phyloP scores from a whole-genome alignment of 2,329 filamentous ascomycete genomes.

The Microcyclospora tardicrescens region DNA sequence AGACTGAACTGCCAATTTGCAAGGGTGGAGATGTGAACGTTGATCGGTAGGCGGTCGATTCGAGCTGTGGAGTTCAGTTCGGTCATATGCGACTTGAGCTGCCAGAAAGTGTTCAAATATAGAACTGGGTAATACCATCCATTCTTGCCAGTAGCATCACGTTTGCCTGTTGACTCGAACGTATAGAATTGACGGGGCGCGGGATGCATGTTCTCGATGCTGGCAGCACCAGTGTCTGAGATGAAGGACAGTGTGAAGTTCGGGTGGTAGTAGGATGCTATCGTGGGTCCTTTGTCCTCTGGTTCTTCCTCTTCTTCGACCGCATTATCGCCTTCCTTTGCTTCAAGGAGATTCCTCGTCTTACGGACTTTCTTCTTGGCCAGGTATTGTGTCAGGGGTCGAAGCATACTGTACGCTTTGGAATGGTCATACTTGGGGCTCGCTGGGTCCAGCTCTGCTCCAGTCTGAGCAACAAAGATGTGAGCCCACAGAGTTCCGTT shows the following conservation, averaged over 20 bases:
- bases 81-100: conserved; percentile 81
- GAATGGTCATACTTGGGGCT: conserved; percentile 57
- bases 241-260: conserved; percentile 86
- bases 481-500: conserved; percentile 94
- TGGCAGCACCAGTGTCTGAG: conserved; percentile 60
- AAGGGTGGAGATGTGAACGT: conserved; percentile 71
- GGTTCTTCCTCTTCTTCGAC: conserved; percentile 27
- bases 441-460: conserved; percentile 62
- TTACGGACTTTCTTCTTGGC: conserved; percentile 83
- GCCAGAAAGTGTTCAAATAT: conserved; percentile 96
- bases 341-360: conserved; percentile 67
- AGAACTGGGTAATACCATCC: conserved; percentile 88
- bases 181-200: conserved; percentile 65
- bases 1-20: conserved; percentile 80
- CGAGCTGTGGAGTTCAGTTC: conserved; percentile 88
- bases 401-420: conserved; percentile 70
- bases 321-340: conserved; percentile 33
- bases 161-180: conserved; percentile 65
- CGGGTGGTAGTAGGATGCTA: conserved; percentile 84
- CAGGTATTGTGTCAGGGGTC: conserved; percentile 78
- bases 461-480: conserved; percentile 72
- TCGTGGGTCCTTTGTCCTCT: conserved; percentile 48
- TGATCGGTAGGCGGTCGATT: conserved; percentile 66
- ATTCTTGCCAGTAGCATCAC: conserved; percentile 74
- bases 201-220: conserved; percentile 54